Conservation (phyloP, 2,329 filamentous ascomycete species). For the Coniella vitis region DNA sequence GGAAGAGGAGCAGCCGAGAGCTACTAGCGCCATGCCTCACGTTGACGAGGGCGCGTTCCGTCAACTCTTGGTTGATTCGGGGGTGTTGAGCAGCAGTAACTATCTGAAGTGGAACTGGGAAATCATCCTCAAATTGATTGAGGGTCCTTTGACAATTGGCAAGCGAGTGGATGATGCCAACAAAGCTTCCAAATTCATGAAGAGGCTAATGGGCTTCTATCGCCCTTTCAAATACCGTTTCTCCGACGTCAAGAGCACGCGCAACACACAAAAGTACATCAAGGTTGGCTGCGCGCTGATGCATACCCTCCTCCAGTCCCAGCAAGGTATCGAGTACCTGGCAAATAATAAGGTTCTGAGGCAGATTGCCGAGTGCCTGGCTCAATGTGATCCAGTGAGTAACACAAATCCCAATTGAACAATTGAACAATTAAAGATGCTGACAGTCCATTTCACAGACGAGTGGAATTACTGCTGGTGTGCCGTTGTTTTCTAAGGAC, state of each 20-base stretch:
- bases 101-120: constrained; percentile 98
- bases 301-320: constrained; percentile 75
- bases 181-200: constrained; percentile 92
- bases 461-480: constrained; percentile 69
- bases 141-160: constrained; percentile 83
- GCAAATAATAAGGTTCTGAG: constrained; percentile 87
- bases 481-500: constrained; percentile 81
- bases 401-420: neutral
- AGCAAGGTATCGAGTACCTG: constrained; percentile 78
- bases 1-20: constrained; percentile 52
- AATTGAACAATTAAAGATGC: constrained; percentile 11
- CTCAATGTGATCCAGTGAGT: constrained; percentile 81
- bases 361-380: constrained; percentile 91
- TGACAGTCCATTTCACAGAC: constrained; percentile 35
- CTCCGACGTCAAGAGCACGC: constrained; percentile 80
- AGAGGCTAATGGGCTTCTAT: constrained; percentile 89
- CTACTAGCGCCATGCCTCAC: constrained; percentile 35
- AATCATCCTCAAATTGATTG: constrained; percentile 80
- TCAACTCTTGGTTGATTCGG: constrained; percentile 65
- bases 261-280: constrained; percentile 90
- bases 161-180: constrained; percentile 92
- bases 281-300: constrained; percentile 83
- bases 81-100: constrained; percentile 82
- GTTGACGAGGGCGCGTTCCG: constrained; percentile 58
- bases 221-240: constrained; percentile 96